Base-by-base conservation (phyloP, 495 filamentous ascomycete genomes). In the Tuber aestivum region DNA sequence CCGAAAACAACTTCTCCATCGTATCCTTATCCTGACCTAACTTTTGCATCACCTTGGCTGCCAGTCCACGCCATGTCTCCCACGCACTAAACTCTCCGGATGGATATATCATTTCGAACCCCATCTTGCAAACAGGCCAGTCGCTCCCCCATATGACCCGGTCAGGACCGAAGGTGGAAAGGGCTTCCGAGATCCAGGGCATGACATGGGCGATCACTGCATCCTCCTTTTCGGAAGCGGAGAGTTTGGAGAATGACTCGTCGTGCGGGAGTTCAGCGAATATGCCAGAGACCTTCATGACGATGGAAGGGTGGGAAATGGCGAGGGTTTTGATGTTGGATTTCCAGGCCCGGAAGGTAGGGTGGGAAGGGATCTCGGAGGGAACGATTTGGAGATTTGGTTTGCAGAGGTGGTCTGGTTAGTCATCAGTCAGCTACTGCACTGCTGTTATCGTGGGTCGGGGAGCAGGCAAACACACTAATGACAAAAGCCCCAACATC, bases 131-230 rank as follows among this genome's bases (percentile, higher is more conserved):
- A 1, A 97, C 91, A 0, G 94, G 94, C 94, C 94, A 97, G 83
- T 97, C 93, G 69, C 90, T 93, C 4, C 90, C 94, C 83, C 93
- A 97, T 90, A 97, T 93, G 74, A 95, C 87, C 50, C 92, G 85
- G 18, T 85, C 79, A 1, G 90, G 83, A 7, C 90, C 89, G 83
- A 97, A 97, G 1, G 87, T 85, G 32, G 88, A 87, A 50, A 95
- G 86, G 0, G 92, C 83, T 3, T 88, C 87, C 50, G 89, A 86
- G 0, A 93, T 86, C 90, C 92, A 96, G 6, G 89, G 90, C 68
- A 82, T 82, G 6, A 91, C 75, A n/a, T 76, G 72, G 8, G 84
- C 80, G 1, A 87, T 82, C 21, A 90, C 77, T 23, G 78, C 77
- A 6, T 48, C 41, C 27, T 79, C 77, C 8, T 41, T 71, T 6